phyloP scores from a whole-genome alignment of 257 asterid genomes.

The Ballota nigra region DNA sequence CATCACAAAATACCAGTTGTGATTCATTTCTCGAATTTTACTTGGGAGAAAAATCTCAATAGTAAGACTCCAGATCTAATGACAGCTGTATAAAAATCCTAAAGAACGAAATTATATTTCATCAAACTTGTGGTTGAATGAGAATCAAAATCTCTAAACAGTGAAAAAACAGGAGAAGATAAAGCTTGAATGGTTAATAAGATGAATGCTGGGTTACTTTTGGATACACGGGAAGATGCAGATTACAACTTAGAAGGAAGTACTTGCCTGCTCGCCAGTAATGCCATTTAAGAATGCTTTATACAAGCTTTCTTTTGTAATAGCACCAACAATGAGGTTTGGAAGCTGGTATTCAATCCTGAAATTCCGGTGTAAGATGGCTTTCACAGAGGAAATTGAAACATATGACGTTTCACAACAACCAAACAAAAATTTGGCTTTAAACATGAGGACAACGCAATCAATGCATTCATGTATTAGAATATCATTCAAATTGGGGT shows the following conservation, averaged over 20 bases:
- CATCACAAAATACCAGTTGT: background rate
- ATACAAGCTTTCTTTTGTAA: conserved; percentile 89
- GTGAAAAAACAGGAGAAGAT: background rate
- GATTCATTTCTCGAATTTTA: background rate
- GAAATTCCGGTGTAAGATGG: conserved; percentile 34
- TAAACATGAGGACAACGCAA: background rate
- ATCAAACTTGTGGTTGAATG: background rate
- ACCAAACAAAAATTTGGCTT: background rate
- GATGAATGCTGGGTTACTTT: background rate
- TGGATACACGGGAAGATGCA: background rate
- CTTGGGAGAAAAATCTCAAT: background rate
- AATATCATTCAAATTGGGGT: background rate
- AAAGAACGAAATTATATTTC: background rate
- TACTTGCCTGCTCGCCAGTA: conserved; percentile 78
- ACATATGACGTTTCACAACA: background rate
- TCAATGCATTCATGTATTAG: conserved; percentile 6
- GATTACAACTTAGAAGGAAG: background rate
- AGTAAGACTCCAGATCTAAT: background rate
- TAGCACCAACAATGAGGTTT: conserved; percentile 90
- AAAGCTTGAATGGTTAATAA: background rate
- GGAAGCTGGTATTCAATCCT: conserved; percentile 98
- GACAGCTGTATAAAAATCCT: background rate
- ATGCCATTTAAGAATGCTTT: conserved; percentile 90
- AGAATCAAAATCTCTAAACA: conserved; percentile 1
- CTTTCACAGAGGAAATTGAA: background rate